Conservation (phyloP, 352 stramenopile species). For the Phytophthora syringae region DNA sequence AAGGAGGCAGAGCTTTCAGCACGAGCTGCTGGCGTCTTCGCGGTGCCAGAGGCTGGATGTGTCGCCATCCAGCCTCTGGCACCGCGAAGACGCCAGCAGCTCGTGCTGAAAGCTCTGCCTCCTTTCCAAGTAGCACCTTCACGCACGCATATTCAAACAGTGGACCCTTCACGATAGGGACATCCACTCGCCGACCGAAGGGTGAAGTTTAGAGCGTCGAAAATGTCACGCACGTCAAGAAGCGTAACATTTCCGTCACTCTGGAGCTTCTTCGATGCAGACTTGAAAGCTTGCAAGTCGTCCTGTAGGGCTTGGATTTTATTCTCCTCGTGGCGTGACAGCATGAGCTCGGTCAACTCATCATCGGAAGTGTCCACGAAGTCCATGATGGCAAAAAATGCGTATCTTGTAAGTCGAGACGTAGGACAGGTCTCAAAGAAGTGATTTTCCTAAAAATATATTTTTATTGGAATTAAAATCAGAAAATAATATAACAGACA, state of each 20-base stretch:
- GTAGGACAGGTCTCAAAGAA: background rate
- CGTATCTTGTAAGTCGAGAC: constrained; percentile 5
- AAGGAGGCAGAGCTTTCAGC: background rate
- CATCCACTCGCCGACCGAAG: background rate
- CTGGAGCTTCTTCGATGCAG: background rate
- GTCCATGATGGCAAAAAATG: constrained; percentile 6
- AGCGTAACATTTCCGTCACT: constrained; percentile 16
- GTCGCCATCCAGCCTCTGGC: no score
- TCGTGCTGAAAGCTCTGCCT: background rate
- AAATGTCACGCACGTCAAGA: background rate
- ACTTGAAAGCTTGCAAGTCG: constrained; percentile 6
- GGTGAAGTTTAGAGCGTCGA: background rate
- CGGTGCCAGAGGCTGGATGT: no score
- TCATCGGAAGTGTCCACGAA: constrained; percentile 3
- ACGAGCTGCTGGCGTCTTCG: background rate
- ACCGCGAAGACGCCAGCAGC: background rate
- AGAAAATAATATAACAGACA: background rate
- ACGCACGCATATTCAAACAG: background rate
- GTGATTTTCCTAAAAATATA: constrained; percentile 1
- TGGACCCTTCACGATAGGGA: background rate
- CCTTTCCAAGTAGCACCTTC: background rate
- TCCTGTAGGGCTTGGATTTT: constrained; percentile 4
- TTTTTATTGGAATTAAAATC: background rate
- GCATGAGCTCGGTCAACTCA: constrained; percentile 1
- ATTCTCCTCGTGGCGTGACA: background rate